Evolutionary conservation across 2,329 filamentous ascomycete species (phyloP), one percentile per base, ranked within the genome.

Genomic region (Didymella pomorum): DNA sequence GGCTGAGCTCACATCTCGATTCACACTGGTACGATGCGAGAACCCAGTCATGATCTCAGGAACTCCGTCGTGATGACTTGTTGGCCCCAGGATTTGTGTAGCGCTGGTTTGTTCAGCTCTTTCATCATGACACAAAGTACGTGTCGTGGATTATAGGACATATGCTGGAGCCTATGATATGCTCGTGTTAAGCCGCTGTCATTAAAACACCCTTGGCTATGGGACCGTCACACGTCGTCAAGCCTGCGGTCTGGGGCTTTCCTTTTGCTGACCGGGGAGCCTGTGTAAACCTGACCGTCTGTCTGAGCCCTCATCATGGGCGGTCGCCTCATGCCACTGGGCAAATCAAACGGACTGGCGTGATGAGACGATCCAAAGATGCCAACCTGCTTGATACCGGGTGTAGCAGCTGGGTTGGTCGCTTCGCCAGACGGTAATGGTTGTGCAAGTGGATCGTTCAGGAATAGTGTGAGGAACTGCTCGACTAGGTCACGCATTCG

Each of bases 401-500:
- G 73, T 10, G 73, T 75, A n/a, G 70, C 61, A 2, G 70, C 59
- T 12, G 61, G 45, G 43, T 72, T 58, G 5, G 41, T 29, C 3
- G 60, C 12, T 9, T 63, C 54, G 5, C 66, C 60, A 6, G 25
- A 39, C 2, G 66, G 61, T 11, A 66, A 31, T 1, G 68, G 63
- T 29, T 70, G 60, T 9, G 68, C 63, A 6, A 82, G 62, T 5
- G 80, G 81, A 65, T 84, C 80, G 9, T 60, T 74, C 54, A 80
- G 81, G 56, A 81, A 83, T 4, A 83, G 72, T 0, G 65, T 71
- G 1, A 84, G 70, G 1, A 84, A 65, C 58, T 73, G 76, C 50
- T 84, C 82, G 1, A 82, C 81, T 0, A 78, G 75, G 47, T 83
- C 80, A 18, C 81, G 75, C 35, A 84, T 63, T n/a, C 66, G 70